phyloP scores from a whole-genome alignment of 768 basidiomycete species.

The Porpolomopsis calyptriformis region DNA sequence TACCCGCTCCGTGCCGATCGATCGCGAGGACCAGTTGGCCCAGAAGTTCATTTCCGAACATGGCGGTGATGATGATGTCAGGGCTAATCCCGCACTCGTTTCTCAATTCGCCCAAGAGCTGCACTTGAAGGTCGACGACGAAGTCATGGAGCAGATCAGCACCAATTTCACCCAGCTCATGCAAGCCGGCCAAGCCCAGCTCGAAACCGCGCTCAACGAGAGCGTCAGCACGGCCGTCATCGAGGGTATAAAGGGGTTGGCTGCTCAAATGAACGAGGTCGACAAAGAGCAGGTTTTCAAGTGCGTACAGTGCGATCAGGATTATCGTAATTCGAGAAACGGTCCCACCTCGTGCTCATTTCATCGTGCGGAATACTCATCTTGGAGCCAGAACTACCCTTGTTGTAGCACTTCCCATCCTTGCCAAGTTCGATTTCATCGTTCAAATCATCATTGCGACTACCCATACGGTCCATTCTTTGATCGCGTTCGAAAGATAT shows the following conservation, averaged over 20 bases:
- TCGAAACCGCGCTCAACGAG: conserved; percentile 23
- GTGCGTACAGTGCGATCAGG: conserved; percentile 30
- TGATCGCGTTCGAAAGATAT: conserved; percentile 20
- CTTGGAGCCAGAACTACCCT: conserved; percentile 24
- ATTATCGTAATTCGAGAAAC: conserved; percentile 27
- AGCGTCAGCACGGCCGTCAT: conserved; percentile 25
- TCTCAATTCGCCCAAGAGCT: conserved; percentile 28
- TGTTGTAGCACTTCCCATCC: conserved; percentile 28
- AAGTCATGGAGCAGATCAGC: conserved; percentile 31
- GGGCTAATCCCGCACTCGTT: conserved; percentile 26
- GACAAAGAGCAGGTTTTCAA: conserved; percentile 29
- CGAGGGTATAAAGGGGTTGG: conserved; percentile 27
- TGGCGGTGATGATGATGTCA: conserved; percentile 27
- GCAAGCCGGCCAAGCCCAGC: conserved; percentile 20
- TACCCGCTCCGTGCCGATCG: conserved; percentile 27
- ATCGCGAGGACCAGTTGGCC: conserved; percentile 28
- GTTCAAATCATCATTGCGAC: conserved; percentile 30
- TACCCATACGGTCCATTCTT: conserved; percentile 33
- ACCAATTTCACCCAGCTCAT: conserved; percentile 25
- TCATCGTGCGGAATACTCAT: conserved; percentile 26
- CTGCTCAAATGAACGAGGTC: conserved; percentile 22
- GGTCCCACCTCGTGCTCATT: conserved; percentile 30
- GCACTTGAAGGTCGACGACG: conserved; percentile 28
- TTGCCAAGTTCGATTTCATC: conserved; percentile 26
- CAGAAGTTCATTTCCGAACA: conserved; percentile 25